A percentile compares a stretch with the other conserved stretches of the same genome.
phyloP scores from a whole-genome alignment of 2,329 filamentous ascomycete species.

The Monosporascus cannonballus region DNA sequence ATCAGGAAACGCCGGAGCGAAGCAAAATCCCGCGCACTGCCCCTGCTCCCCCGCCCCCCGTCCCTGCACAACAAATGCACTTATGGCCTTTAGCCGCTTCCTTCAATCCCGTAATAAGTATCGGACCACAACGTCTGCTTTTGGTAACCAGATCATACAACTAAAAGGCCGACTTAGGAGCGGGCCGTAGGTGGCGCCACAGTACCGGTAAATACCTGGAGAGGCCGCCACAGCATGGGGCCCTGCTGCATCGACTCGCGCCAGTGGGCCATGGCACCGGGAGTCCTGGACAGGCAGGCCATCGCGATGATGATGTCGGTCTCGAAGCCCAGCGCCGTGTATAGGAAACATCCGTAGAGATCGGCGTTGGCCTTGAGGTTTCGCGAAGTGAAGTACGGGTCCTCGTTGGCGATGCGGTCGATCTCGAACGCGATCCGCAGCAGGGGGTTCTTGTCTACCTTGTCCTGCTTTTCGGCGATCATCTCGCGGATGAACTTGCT shows the following conservation, averaged over 20 bases:
- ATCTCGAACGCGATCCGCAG: constrained; percentile 31
- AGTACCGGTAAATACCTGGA: constrained; percentile 1
- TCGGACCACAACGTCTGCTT: not conserved
- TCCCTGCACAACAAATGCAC: not conserved
- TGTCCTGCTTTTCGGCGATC: constrained; percentile 13
- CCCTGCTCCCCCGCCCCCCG: not conserved
- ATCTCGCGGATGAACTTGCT: constrained; percentile 23
- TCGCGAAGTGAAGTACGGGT: constrained; percentile 30
- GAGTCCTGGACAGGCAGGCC: constrained; percentile 18
- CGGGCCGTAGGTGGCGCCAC: not conserved
- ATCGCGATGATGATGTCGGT: constrained; percentile 24
- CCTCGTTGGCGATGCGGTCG: constrained; percentile 28
- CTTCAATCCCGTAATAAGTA: not conserved
- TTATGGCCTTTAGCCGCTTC: not conserved
- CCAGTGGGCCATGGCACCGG: constrained; percentile 25
- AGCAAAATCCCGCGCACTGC: no score
- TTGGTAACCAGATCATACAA: not conserved
- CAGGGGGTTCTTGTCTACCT: constrained; percentile 23
- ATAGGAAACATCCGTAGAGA: constrained; percentile 37
- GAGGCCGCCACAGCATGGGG: constrained; percentile 1
- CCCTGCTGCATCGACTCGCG: constrained; percentile 14
- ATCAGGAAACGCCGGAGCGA: no score
- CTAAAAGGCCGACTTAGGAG: not conserved
- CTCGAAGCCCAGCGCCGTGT: constrained; percentile 30
- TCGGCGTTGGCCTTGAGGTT: constrained; percentile 37